phyloP scores from a whole-genome alignment of 768 basidiomycete genomes.

The Cystofilobasidium bisporidii region DNA sequence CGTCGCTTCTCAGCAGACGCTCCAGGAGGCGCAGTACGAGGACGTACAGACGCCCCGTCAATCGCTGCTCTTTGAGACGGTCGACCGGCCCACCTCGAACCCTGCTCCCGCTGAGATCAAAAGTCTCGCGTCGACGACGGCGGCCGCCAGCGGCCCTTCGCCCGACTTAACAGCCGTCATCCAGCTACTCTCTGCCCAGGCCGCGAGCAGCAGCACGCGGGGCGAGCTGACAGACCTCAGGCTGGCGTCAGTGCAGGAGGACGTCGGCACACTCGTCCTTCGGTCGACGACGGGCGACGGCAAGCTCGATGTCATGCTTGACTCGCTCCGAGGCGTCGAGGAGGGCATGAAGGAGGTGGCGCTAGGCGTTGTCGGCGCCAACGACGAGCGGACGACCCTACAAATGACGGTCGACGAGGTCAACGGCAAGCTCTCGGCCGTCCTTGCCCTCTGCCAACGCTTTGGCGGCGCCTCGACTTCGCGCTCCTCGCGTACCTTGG shows the following conservation, averaged over 20 bases:
- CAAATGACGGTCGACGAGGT: constrained; percentile 9
- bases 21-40: neutral
- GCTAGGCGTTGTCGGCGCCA: neutral
- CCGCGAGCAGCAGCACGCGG: neutral
- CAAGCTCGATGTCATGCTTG: neutral
- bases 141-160: neutral
- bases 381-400: neutral
- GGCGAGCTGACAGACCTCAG: constrained; percentile 15
- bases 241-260: constrained; percentile 8
- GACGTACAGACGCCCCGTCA: neutral
- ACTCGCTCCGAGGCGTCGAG: constrained; percentile 1
- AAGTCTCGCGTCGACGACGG: neutral
- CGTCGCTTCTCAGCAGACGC: neutral
- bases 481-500: neutral
- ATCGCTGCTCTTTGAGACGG: neutral
- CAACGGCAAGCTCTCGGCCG: constrained; percentile 11
- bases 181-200: constrained; percentile 4
- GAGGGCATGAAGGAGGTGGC: constrained; percentile 3
- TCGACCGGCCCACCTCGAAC: neutral
- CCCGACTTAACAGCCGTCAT: constrained; percentile 7
- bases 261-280: neutral
- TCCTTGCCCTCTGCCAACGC: neutral
- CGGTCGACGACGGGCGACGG: neutral
- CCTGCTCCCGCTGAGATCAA: neutral
- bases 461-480: neutral